phyloP scores from a whole-genome alignment of 2,329 filamentous ascomycete species.

The Alternaria triticina region DNA sequence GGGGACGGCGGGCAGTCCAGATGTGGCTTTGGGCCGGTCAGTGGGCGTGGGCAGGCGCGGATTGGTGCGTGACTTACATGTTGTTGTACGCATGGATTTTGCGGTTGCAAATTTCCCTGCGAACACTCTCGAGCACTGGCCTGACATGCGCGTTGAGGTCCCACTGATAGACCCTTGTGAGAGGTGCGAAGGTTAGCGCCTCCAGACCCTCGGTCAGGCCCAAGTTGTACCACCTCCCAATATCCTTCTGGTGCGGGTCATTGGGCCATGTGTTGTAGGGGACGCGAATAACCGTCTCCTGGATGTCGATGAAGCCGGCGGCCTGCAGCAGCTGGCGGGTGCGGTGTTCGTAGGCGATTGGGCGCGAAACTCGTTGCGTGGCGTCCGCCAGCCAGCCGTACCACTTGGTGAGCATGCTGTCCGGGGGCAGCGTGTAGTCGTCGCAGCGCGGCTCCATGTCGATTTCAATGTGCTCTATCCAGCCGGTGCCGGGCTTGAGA shows the following conservation, averaged over 20 bases:
- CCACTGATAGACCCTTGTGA: conserved; percentile 71
- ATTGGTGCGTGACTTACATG: conserved; percentile 64
- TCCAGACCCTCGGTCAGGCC: conserved; percentile 76
- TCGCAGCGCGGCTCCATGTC: conserved; percentile 79
- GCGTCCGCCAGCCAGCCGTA: conserved; percentile 70
- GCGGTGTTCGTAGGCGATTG: conserved; percentile 69
- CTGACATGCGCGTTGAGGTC: conserved; percentile 65
- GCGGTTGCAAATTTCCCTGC: conserved; percentile 71
- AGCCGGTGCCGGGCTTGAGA: conserved; percentile 75
- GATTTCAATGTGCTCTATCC: conserved; percentile 87
- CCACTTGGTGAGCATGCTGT: conserved; percentile 71
- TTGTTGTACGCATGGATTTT: conserved; percentile 75
- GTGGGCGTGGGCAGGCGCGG: conserved; percentile 8
- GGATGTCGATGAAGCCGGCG: conserved; percentile 81
- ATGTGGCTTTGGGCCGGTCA: conserved; percentile 51
- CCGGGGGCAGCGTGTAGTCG: conserved; percentile 64
- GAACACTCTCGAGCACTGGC: conserved; percentile 67
- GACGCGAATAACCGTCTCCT: conserved; percentile 70
- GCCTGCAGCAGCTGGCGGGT: conserved; percentile 68
- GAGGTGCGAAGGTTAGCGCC: conserved; percentile 73
- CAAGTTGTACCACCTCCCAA: conserved; percentile 85
- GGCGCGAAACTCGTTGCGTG: conserved; percentile 69
- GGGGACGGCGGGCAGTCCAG: conserved; percentile 55
- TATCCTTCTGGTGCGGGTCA: conserved; percentile 68
- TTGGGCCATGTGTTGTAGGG: conserved; percentile 77